Evolutionary conservation across 2,329 filamentous ascomycete genomes (phyloP).

Genomic region (Beauveria asiatica): DNA sequence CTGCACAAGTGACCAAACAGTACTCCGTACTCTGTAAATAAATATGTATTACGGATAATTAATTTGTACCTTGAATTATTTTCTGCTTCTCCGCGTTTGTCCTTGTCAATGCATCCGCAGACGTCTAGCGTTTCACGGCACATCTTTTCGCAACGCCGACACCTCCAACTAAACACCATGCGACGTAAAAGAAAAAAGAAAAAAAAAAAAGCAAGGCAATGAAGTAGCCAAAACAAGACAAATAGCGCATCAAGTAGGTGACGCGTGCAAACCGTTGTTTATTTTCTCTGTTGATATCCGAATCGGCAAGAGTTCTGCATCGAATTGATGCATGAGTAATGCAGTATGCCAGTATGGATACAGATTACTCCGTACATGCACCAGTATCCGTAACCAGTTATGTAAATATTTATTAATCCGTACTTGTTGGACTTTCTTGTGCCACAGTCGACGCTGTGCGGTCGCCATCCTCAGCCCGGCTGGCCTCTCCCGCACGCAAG

Average conservation of each 20-base stretch:
- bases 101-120: neutral
- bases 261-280: neutral
- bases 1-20: neutral
- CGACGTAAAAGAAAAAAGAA: neutral
- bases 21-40: no score
- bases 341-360: neutral
- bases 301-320: conserved; percentile 1
- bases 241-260: neutral
- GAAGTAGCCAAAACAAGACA: neutral
- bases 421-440: neutral
- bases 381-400: no score
- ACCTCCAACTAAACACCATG: neutral
- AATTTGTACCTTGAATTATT: neutral
- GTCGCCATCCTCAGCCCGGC: conserved; percentile 3
- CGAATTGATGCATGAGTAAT: conserved; percentile 1
- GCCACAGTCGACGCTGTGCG: neutral
- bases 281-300: neutral
- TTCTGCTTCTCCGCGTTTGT: neutral
- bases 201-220: neutral
- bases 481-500: neutral
- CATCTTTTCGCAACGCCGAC: neutral
- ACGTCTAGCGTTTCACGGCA: neutral
- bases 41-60: no score
- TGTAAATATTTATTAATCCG: no score
- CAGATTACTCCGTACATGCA: neutral